Evolutionary conservation across 1,284 basidiomycete species (phyloP).

Genomic region (Wallemia hederae): DNA sequence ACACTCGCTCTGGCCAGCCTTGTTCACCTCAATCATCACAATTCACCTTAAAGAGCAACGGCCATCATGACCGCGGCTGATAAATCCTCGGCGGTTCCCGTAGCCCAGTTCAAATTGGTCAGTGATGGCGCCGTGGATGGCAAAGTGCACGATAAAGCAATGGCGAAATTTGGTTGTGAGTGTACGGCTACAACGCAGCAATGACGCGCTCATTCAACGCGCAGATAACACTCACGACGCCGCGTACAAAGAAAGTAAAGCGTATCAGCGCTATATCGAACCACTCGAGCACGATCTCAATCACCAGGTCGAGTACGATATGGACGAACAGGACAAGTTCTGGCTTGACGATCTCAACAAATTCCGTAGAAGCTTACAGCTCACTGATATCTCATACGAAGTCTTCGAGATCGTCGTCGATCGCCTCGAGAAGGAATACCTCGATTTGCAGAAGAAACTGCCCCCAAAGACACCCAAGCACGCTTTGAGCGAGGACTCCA

Average conservation of each 20-base stretch:
- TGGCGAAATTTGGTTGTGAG: neutral
- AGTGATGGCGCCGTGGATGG: neutral
- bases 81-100: neutral
- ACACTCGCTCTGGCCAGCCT: neutral
- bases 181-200: neutral
- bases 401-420: constrained; percentile 92
- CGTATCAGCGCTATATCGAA: constrained; percentile 23
- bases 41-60: neutral
- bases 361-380: constrained; percentile 49
- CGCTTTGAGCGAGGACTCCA: constrained; percentile 68
- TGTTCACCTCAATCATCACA: neutral
- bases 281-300: constrained; percentile 76
- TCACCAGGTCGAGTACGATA: constrained; percentile 91
- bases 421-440: constrained; percentile 95
- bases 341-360: constrained; percentile 71
- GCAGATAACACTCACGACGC: neutral
- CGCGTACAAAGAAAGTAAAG: neutral
- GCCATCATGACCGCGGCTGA: neutral
- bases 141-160: neutral
- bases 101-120: neutral
- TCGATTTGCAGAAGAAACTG: constrained; percentile 72
- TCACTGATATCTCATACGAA: constrained; percentile 49
- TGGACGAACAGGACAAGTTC: constrained; percentile 78
- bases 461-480: constrained; percentile 56
- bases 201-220: neutral